Evolutionary conservation across 352 stramenopile genomes (phyloP), one percentile per base, ranked within the genome.

Genomic region (Elongisporangium anandrum): DNA sequence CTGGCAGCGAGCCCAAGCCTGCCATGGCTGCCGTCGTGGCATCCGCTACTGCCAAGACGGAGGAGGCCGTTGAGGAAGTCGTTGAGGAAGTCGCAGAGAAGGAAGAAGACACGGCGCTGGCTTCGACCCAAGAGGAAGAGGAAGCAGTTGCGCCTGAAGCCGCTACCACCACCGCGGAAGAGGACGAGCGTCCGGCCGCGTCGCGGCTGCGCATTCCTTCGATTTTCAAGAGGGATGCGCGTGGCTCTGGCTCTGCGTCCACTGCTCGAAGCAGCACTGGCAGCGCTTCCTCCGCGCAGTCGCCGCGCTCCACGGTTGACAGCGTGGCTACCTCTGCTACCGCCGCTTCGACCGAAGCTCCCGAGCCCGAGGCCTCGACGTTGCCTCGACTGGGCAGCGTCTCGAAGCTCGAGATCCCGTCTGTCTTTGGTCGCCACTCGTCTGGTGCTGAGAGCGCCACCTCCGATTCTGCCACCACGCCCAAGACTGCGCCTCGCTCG

Each of bases 121-220:
- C 29, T 15, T 8, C 29, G 5, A 41, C 29, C 9, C 29, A 41
- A 2, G 29, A 41, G 13, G 29, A 15, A 41, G 29, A 41, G 29
- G 29, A 41, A 41, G 29, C 29, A 15, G 29, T 8, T 41, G 29
- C 29, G 29, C 9, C 29, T 41, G 29, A 41, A 15, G 5, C 29
- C 29, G 29, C 29, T 41, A 41, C 29, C 9, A 13, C 13, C 9
- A n/a, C n/a, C n/a, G n/a, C n/a, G n/a, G 29, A 41, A 15, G 29
- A 41, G 29, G 29, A 41, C 29, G 29, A 41, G 29, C 29, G 56
- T 45, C 38, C 64, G 1, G 51, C 17, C n/a, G 70, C 78, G 49
- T 75, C 75, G 8, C 72, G 77, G 1, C 61, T 85, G 16, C 77
- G 73, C 10, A 85, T 84, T 23, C 73, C 75, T 16, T 84, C 70